Evolutionary conservation across 208 protist genomes (phyloP), one percentile per base, ranked within the genome.

Genomic region (Trypanosoma caninum): DNA sequence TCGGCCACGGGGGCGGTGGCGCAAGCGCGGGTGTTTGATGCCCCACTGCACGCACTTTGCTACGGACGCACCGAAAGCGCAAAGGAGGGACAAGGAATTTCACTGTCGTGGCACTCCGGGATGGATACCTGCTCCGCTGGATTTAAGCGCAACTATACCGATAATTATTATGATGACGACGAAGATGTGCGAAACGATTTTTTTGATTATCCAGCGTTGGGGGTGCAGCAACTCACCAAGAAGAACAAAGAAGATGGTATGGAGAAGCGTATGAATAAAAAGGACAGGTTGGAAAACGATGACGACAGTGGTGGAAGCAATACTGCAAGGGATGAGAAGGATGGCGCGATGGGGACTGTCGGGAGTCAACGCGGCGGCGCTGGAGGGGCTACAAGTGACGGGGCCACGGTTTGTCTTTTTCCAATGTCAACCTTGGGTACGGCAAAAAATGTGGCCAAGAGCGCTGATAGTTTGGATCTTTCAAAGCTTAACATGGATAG

Each of bases 141-240:
- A 11, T 73, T 73, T 31, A 66, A 67, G 22, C 52, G 61, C 8
- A 73, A 37, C 37, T 73, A 73, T 38, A 73, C 67, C 30, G 67
- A 73, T 45, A 45, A 63, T 34, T 57, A 72, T 34, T 46, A 51
- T 33, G 44, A 22, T 11, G 59, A 59, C 3, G 59, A 54, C 0
- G 45, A 51, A 6, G 48, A 55, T 30, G 27, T 9, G 14, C 1
- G 11, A 23, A 34, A 27, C 20, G 28, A 13, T 51, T 22, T 42
- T 16, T 63, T 42, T 31, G 34, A 67, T 33, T 31, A 61, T 51
- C 33, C 28, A 13, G 33, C 8, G 8, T 1, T 33, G 20, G 35
- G 38, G 18, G 38, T 14, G 22, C 51, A 35, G 16, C 23, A 52
- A 18, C 40, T 27, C 11, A 40, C 28, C 11, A 16, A 10, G 13